These are phyloP conservation scores for Eleusine coracana DNA, from an alignment of 176 grass and related monocot species.

Conservation along the genomic window DNA sequence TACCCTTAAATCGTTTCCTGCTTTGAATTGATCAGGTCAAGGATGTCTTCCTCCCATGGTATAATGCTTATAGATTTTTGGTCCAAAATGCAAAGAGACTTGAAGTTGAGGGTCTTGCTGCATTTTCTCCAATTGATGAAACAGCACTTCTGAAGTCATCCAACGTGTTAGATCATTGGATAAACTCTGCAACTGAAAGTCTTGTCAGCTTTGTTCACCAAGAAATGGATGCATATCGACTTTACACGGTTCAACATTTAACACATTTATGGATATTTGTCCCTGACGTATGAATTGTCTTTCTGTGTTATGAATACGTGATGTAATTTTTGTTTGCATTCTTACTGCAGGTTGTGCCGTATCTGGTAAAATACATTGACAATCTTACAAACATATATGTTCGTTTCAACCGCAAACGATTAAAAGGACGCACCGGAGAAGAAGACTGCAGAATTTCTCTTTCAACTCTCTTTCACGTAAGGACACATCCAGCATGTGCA, in stretches of 20 bases:
- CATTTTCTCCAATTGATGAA: conserved; percentile 78
- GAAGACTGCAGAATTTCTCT: conserved; percentile 93
- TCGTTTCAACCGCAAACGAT: conserved; percentile 90
- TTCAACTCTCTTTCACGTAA: conserved; percentile 93
- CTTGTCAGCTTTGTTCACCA: conserved; percentile 91
- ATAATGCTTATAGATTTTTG: conserved; percentile 96
- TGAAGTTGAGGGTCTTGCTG: conserved; percentile 72
- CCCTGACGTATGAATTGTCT: conserved; percentile 10
- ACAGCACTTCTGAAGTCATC: conserved; percentile 69
- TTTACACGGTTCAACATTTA: conserved; percentile 70
- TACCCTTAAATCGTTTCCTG: conserved; percentile 9
- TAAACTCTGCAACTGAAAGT: conserved; percentile 95
- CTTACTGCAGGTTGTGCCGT: conserved; percentile 83
- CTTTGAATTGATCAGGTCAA: conserved; percentile 73
- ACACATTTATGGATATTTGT: conserved; percentile 35
- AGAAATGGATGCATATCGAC: conserved; percentile 97
- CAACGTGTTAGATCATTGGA: conserved; percentile 98
- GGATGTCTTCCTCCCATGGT: conserved; percentile 99
- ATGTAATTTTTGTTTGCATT: conserved; percentile 32
- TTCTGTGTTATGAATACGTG: conserved; percentile 18
- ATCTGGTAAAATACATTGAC: conserved; percentile 94
- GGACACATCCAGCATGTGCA: conserved; percentile 31
- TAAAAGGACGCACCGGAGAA: conserved; percentile 98
- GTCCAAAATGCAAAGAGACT: conserved; percentile 99
- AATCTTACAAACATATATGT: conserved; percentile 99